These are phyloP conservation scores for Nitzschia palea DNA, from an alignment of 108 stramenopile species.

Conservation along the genomic window DNA sequence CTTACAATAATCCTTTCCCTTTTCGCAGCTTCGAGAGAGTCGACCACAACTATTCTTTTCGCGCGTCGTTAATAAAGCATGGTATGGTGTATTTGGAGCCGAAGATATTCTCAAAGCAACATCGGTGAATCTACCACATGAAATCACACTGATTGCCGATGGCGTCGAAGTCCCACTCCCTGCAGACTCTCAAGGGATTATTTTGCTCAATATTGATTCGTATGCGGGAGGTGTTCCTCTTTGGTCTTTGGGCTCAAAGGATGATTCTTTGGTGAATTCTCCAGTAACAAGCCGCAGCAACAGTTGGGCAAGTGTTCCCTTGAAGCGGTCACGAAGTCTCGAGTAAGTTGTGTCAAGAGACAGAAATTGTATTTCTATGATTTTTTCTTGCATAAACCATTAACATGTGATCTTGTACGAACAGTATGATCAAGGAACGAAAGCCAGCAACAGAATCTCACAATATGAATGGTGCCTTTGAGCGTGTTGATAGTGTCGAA, in stretches of 20 bases:
- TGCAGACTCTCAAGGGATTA: constrained; percentile 84
- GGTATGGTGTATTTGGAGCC: constrained; percentile 88
- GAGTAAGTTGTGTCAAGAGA: constrained; percentile 4
- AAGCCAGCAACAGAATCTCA: not conserved
- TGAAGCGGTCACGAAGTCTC: constrained; percentile 26
- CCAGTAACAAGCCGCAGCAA: not conserved
- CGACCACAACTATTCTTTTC: constrained; percentile 86
- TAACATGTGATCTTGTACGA: not conserved
- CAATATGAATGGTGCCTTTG: constrained; percentile 4
- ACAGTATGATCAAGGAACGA: constrained; percentile 2
- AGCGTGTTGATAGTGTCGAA: constrained; percentile 57
- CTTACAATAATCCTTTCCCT: not conserved
- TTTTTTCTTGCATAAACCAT: not conserved
- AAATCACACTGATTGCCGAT: constrained; percentile 81
- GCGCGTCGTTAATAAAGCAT: constrained; percentile 83
- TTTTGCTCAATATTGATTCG: constrained; percentile 89
- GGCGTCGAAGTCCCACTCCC: constrained; percentile 86
- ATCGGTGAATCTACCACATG: constrained; percentile 61
- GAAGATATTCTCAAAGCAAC: constrained; percentile 84
- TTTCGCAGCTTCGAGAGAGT: constrained; percentile 54
- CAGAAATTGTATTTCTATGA: too few relatives aligned
- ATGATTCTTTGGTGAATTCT: constrained; percentile 19
- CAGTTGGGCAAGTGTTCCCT: not conserved
- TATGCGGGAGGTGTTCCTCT: constrained; percentile 87
- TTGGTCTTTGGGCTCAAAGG: constrained; percentile 68